Evolutionary conservation across 331 rosid genomes (phyloP).

Genomic region (Quercus tomentella): DNA sequence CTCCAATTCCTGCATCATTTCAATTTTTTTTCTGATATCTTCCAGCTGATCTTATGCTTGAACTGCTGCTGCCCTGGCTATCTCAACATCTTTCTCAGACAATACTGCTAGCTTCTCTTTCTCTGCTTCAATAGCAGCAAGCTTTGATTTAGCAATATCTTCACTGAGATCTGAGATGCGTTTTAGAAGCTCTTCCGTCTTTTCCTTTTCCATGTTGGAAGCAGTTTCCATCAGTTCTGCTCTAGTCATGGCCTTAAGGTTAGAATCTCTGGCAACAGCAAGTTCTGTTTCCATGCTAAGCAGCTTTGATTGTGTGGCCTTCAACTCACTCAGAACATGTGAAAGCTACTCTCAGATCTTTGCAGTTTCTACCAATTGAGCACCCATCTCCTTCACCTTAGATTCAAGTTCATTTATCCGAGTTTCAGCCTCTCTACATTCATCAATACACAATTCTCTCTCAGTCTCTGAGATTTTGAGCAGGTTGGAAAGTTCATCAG

Average conservation of each 20-base stretch:
- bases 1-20: conserved; percentile 26
- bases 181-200: conserved; percentile 33
- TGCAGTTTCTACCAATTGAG: conserved; percentile 24
- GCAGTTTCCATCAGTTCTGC: conserved; percentile 33
- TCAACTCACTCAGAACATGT: conserved; percentile 36
- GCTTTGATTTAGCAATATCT: conserved; percentile 25
- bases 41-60: conserved; percentile 34
- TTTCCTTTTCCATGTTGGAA: conserved; percentile 37
- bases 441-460: conserved; percentile 41
- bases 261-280: conserved; percentile 39
- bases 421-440: conserved; percentile 23
- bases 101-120: conserved; percentile 32
- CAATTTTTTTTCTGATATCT: conserved; percentile 23
- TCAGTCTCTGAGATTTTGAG: conserved; percentile 46
- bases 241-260: conserved; percentile 35
- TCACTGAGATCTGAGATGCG: conserved; percentile 49
- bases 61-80: conserved; percentile 27
- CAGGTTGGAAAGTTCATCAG: conserved; percentile 44
- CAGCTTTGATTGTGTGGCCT: conserved; percentile 42
- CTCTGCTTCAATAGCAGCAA: conserved; percentile 30
- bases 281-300: conserved; percentile 57
- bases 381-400: conserved; percentile 42
- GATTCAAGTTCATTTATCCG: conserved; percentile 33
- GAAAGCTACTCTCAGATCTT: conserved; percentile 38
- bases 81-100: conserved; percentile 37